Evolutionary conservation across 495 filamentous ascomycete species (phyloP).

Genomic region (Penicillium coffeae): DNA sequence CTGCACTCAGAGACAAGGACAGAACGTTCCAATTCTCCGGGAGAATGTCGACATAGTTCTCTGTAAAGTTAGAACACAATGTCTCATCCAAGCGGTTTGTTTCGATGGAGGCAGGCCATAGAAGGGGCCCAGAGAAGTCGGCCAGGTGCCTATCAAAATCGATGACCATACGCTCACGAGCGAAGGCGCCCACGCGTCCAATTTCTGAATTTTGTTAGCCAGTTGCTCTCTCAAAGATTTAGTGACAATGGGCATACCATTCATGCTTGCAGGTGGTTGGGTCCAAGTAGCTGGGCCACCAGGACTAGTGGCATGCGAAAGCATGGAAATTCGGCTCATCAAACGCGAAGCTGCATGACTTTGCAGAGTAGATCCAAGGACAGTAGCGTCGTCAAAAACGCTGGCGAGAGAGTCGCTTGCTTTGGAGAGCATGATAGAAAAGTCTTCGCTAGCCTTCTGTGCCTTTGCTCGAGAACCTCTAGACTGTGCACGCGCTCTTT

Average conservation of each 20-base stretch:
- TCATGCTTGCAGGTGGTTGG: conserved; percentile 41
- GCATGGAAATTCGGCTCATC: conserved; percentile 47
- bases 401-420: conserved; percentile 36
- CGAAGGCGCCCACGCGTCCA: conserved; percentile 44
- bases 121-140: conserved; percentile 36
- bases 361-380: conserved; percentile 44
- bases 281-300: conserved; percentile 26
- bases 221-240: neutral
- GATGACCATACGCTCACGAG: conserved; percentile 42
- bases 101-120: conserved; percentile 31
- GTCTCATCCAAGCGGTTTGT: conserved; percentile 20
- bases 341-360: conserved; percentile 41
- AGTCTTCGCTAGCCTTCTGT: conserved; percentile 36
- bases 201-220: conserved; percentile 32
- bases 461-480: conserved; percentile 27
- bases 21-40: conserved; percentile 79
- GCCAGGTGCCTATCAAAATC: conserved; percentile 41
- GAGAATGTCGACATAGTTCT: conserved; percentile 58
- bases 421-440: conserved; percentile 39
- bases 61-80: conserved; percentile 31
- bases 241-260: conserved; percentile 27
- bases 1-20: conserved; percentile 78
- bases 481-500: conserved; percentile 25
- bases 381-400: conserved; percentile 36
- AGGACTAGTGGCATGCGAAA: conserved; percentile 39